These are phyloP conservation scores for Emmonsiellopsis sp. DNA, from an alignment of 2,329 filamentous ascomycete species.

Conservation along the genomic window DNA sequence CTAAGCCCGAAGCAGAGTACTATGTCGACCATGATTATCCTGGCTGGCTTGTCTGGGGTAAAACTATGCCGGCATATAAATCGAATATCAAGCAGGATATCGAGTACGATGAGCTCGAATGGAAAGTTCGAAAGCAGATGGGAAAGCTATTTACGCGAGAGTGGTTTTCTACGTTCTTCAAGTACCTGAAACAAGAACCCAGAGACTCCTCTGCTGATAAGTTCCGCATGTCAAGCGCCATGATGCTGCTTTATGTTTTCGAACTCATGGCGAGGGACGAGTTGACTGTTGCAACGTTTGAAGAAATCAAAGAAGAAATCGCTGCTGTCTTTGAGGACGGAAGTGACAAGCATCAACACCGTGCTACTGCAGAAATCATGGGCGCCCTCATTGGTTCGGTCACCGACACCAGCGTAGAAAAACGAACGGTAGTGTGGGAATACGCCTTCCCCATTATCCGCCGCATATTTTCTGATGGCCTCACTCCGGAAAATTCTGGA, in stretches of 20 bases:
- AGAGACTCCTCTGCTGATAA: conserved; percentile 72
- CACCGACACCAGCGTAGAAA: conserved; percentile 64
- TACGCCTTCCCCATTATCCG: conserved; percentile 85
- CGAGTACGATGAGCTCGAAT: conserved; percentile 75
- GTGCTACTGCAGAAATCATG: conserved; percentile 88
- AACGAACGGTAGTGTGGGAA: conserved; percentile 70
- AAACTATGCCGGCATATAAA: conserved; percentile 71
- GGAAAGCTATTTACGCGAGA: conserved; percentile 68
- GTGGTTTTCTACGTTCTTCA: conserved; percentile 84
- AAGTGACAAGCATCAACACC: conserved; percentile 94
- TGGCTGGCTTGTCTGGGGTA: conserved; percentile 94
- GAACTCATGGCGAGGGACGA: conserved; percentile 73
- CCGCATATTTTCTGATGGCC: conserved; percentile 75
- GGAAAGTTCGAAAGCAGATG: conserved; percentile 64
- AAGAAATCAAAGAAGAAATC: conserved; percentile 78
- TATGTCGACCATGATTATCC: conserved; percentile 88
- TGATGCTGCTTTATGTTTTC: conserved; percentile 81
- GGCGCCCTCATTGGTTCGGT: conserved; percentile 75
- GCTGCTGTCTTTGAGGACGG: conserved; percentile 78
- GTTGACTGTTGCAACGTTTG: conserved; percentile 66
- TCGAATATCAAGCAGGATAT: conserved; percentile 58
- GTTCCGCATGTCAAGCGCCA: conserved; percentile 80
- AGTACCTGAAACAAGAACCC: conserved; percentile 92
- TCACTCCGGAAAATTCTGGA: conserved; percentile 86
- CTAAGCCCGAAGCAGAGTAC: conserved; percentile 68